Base-by-base conservation (phyloP, 1,284 basidiomycete species). In the Trichosporon ovoides region DNA sequence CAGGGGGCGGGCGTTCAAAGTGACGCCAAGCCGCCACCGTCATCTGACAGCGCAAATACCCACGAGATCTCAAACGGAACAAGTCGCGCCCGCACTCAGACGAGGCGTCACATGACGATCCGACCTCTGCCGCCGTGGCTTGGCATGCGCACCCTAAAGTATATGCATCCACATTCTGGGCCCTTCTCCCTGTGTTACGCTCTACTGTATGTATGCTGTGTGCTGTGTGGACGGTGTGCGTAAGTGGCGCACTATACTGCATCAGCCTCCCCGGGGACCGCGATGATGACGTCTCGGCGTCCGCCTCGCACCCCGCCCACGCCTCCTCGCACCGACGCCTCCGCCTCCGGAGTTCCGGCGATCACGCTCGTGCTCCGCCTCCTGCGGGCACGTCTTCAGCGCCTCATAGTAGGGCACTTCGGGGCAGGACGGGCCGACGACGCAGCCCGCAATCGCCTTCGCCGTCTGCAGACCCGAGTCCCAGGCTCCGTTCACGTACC, bases 401-500 rank as follows among this genome's bases (percentile, higher is more conserved):
- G 54, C 54, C 51, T 60, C 58, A 18, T 49, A 60, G 10, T 38
- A 50, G 24, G 48, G 28, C 40, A 22, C 55, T 2, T 36, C 37
- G 12, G 54, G 53, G 46, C 56, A 59, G 24, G 33, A 22, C 22
- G 22, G 22, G n/a, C 52, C 56, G 10, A 9, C 7, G 3, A 58
- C 22, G 38, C 62, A 63, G 18, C 22, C 24, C 4, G 53, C 58
- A 20, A 63, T 46, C 4, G 22, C 34, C 6, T 19, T 28, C 1
- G 62, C 62, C 0, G 55, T 33, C 12, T 48, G 40, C 40, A 64
- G 22, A 3, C 62, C 62, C 53, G 56, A 38, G 34, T 64, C 55
- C 62, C 62, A 64, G 7, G 62, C 62, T 4, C 62, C 62, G 53
- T 64, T 60, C 16, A 64, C 62, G 51, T 64, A 64, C 1, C 62